Evolutionary conservation across 176 grass and related monocot genomes (phyloP).

Genomic region (Ananas comosus): DNA sequence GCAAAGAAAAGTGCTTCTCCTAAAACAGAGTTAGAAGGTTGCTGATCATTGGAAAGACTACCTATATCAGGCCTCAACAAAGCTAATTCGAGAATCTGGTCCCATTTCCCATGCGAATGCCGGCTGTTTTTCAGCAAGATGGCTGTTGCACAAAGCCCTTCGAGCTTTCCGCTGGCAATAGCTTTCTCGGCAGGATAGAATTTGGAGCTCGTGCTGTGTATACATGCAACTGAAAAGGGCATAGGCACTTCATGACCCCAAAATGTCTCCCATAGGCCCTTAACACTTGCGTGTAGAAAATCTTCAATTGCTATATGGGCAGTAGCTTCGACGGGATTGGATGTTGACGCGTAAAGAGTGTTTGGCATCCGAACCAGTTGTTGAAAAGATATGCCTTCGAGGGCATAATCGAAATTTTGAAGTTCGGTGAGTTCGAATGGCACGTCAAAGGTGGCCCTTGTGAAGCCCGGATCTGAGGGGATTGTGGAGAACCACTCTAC

Average conservation of each 20-base stretch:
- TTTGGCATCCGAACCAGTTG: constrained; percentile 88
- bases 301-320: constrained; percentile 90
- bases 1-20: constrained; percentile 93
- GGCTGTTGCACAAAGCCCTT: constrained; percentile 77
- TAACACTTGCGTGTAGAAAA: constrained; percentile 76
- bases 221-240: constrained; percentile 85
- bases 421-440: constrained; percentile 69
- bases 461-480: constrained; percentile 40
- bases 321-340: constrained; percentile 66
- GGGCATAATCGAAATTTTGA: constrained; percentile 81
- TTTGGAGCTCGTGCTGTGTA: constrained; percentile 82
- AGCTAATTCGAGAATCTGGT: constrained; percentile 75
- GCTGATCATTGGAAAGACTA: constrained; percentile 43
- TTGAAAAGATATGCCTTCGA: constrained; percentile 82
- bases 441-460: constrained; percentile 48
- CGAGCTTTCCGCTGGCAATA: constrained; percentile 68
- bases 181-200: constrained; percentile 95
- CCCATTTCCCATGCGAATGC: constrained; percentile 74
- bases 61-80: constrained; percentile 74
- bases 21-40: constrained; percentile 51
- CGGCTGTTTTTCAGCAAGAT: constrained; percentile 56
- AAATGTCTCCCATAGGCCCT: constrained; percentile 86
- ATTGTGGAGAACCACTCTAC: constrained; percentile 73
- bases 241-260: constrained; percentile 71
- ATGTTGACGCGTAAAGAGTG: constrained; percentile 65